Base-by-base conservation (phyloP, 2,329 filamentous ascomycete genomes). In the Purpureocillium takamizusanense region DNA sequence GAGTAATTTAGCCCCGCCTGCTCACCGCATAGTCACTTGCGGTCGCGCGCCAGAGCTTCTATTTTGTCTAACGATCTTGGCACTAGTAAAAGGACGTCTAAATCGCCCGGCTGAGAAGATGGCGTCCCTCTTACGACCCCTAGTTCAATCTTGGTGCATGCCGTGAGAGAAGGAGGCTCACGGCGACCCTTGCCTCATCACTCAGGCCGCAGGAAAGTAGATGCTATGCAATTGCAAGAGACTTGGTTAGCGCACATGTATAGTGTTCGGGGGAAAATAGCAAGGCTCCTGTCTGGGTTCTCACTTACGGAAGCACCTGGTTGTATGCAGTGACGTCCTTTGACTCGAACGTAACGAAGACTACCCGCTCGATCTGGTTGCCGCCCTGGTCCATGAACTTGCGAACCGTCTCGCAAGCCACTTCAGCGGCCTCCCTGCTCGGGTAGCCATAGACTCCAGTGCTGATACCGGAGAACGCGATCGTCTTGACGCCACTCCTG, bases 361-460 rank as follows among this genome's bases (percentile, higher is more conserved):
- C 71, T 11, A 97, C 75, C 49, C 78, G 76, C 33, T 86, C 76
- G 23, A 95, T 58, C 49, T 53, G 41, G 2, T 66, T 67, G 11
- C 65, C 51, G 4, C 65, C 49, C 4, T 61, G 55, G 14, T 70
- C 66, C n/a, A 82, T 51, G 44, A 77, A 81, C 28, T 62, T 54
- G 39, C 72, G 68, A 9, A 81, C 72, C 1, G 74, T 60, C 25
- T 72, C 65, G 37, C 83, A 70, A 2, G 87, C 92, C 9, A 82
- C 71, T n/a, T 68, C 58, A 0, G 87, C 86, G 1, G 90, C 92
- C 31, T 80, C 72, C 1, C 55, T 46, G 49, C 77, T 84, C 0
- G 90, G 90, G 55, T 94, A 97, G 1, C 86, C 86, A 55, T 95
- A 97, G 1, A 95, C 60, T 1, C 90, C 92, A 1, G 90, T 95